A percentile compares a stretch with the other conserved stretches of the same genome.
These are phyloP conservation scores for Nakazawaea wyomingensis DNA, from an alignment of 805 yeast species.

Conservation along the genomic window DNA sequence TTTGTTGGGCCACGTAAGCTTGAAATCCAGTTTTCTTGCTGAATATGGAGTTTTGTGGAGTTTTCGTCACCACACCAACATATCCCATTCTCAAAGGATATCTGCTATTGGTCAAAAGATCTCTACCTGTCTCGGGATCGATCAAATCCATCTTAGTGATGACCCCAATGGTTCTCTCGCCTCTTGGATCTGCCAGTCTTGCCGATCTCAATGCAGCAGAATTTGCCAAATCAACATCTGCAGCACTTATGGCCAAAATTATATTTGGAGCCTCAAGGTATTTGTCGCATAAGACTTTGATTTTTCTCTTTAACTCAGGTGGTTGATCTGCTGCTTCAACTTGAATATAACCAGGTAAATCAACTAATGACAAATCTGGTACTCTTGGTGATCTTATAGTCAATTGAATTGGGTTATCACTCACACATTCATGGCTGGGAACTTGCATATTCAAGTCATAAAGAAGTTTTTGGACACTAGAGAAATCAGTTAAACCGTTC, in stretches of 20 bases:
- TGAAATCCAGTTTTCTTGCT: slow-evolving; percentile 52
- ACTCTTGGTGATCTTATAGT: slow-evolving; percentile 86
- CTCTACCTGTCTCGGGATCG: slow-evolving; percentile 65
- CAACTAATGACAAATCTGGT: slow-evolving; percentile 91
- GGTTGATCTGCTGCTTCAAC: slow-evolving; percentile 98
- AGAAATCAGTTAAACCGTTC: slow-evolving; percentile 79
- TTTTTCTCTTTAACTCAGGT: slow-evolving; percentile 67
- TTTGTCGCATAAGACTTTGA: slow-evolving; percentile 73
- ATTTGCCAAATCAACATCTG: slow-evolving; percentile 96
- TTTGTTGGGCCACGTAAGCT: slow-evolving; percentile 63
- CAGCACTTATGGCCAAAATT: slow-evolving; percentile 92
- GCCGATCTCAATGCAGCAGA: slow-evolving; percentile 92
- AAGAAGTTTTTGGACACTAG: slow-evolving; percentile 81
- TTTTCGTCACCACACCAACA: slow-evolving; percentile 93
- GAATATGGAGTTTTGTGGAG: slow-evolving; percentile 54
- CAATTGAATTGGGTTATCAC: slow-evolving; percentile 90
- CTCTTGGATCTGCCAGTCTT: slow-evolving; percentile 83
- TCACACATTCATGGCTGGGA: slow-evolving; percentile 77
- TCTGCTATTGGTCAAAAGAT: slow-evolving; percentile 64
- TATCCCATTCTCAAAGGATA: slow-evolving; percentile 96
- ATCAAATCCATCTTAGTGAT: slow-evolving; percentile 91
- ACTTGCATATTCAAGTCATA: slow-evolving; percentile 90
- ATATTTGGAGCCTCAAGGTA: slow-evolving; percentile 90
- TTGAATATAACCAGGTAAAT: slow-evolving; percentile 96
- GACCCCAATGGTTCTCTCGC: slow-evolving; percentile 95